These are phyloP conservation scores for Zalerion maritima DNA, from an alignment of 495 filamentous ascomycete genomes.

Conservation along the genomic window DNA sequence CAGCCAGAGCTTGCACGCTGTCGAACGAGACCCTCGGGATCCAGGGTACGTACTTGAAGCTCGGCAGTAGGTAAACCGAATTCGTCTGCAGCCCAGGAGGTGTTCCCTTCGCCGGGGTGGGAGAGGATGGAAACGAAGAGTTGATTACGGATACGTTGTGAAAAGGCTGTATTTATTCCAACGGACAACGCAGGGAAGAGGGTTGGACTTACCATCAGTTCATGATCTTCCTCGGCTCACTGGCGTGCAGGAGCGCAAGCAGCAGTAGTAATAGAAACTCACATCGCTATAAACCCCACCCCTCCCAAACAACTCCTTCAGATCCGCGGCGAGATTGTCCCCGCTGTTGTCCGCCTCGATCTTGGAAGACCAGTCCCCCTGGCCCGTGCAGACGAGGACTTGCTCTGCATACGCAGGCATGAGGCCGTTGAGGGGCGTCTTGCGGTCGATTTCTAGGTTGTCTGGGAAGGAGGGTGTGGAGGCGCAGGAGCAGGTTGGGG, in stretches of 20 bases:
- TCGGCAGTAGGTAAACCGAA: conserved; percentile 59
- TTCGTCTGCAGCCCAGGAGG: conserved; percentile 32
- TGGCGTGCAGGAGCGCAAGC: conserved; percentile 5
- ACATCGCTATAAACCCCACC: conserved; percentile 60
- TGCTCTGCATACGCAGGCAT: conserved; percentile 73
- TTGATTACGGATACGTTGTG: conserved; percentile 65
- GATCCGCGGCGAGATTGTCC: conserved; percentile 50
- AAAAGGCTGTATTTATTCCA: no score
- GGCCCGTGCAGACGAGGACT: conserved; percentile 66
- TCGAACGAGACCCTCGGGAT: conserved; percentile 42
- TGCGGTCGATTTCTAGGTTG: conserved; percentile 60
- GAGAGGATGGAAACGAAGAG: conserved; percentile 45
- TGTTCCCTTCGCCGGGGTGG: conserved; percentile 15
- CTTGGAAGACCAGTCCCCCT: conserved; percentile 63
- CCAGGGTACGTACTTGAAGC: conserved; percentile 60
- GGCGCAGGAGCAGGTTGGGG: conserved; percentile 56
- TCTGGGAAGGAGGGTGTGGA: conserved; percentile 47
- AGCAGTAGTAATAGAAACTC: conserved; percentile 19
- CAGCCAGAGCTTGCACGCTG: conserved; percentile 37
- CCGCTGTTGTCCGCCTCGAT: conserved; percentile 41
- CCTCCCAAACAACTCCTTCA: conserved; percentile 53
- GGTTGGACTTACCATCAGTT: conserved; percentile 10
- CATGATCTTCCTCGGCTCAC: conserved; percentile 1
- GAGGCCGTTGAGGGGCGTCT: conserved; percentile 51
- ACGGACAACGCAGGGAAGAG: neutral